Evolutionary conservation across 257 asterid genomes (phyloP), one percentile per base, ranked within the genome.

Genomic region (Cordia subcordata): DNA sequence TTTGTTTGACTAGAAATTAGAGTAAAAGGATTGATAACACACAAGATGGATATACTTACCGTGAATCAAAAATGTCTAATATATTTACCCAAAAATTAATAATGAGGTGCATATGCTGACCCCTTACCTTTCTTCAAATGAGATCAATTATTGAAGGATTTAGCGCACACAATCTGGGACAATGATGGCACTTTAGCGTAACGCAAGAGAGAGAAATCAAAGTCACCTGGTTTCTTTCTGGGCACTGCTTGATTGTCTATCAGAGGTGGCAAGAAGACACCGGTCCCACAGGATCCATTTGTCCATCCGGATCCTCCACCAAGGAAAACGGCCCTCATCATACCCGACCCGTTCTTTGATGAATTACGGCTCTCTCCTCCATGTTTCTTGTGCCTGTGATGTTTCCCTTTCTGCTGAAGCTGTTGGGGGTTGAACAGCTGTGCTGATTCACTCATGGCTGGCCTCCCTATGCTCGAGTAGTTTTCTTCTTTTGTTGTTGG

Each of bases 211-310:
- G 1, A 42, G 47, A 42, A 39, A 39, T 12, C 12, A 39, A 42
- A 42, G 47, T 3, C 77, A 87, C 96, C 96, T 66, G 92, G 47
- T 68, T 71, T 88, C 57, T 49, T 82, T 64, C 70, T 79, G 1
- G 54, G 67, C 61, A 76, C 38, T 58, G 77, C 67, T 42, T 42
- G 47, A 49, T 53, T 71, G 23, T 55, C 62, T 49, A 52, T 49
- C 37, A 54, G 64, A 27, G 80, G 78, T 32, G 97, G 95, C 66
- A 86, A 67, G 74, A 90, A 90, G 33, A 90, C 95, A 40, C 97
- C 97, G 0, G 97, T 90, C 5, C 97, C 97, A 27, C 65, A n/a
- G 2, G 77, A 65, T 53, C 82, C 92, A 14, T 13, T 68, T 64
- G 39, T 56, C 0, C 78, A 49, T 5, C 84, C 82, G 64, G 93